Evolutionary conservation across 805 yeast species (phyloP), one percentile per base, ranked within the genome.

Genomic region (Metschnikowia lachancei): DNA sequence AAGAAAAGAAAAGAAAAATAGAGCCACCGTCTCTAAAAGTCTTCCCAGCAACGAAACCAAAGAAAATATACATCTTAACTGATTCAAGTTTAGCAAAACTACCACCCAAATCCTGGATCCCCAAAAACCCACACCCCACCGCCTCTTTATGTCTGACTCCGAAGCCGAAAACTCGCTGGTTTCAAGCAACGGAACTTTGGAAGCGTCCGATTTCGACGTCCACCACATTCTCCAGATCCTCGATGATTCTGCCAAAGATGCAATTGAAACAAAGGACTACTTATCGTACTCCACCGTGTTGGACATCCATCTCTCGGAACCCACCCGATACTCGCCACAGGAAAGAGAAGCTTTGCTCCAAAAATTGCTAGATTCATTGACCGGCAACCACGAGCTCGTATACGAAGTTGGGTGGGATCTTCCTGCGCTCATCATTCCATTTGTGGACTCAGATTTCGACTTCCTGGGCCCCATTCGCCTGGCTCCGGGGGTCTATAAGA

Each of bases 361-460:
- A 0, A 65, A 69, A 3, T 53, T 90, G 12, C 54, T 64, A 10
- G 68, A 65, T 0, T 66, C 81, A 0, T 63, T 88, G 28, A 35
- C 43, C 2, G 64, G 59, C 0, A 62, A 85, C 59, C 69, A 73
- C 14, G 75, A 74, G 10, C 64, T 88, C 26, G 70, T 82, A 0
- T 72, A 76, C 36, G 85, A 83, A 54, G 80, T 90, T 50, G 96
- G 95, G 2, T 91, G 97, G 97, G 97, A 91, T 63, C 60, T 91
- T n/a, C 96, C 96, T 1, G 76, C 75, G 28, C 65, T 87, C 41
- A 54, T 91, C 6, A 57, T 88, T 37, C 71, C 72, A 9, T 86
- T 75, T 60, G 60, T 84, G 56, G 81, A 69, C 50, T 67, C 59
- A 46, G 66, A 56, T 50, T 60, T 47, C 39, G 55, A 65, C 40